These are phyloP conservation scores for Pogostemon cablin DNA, from an alignment of 257 asterid species.

Conservation along the genomic window DNA sequence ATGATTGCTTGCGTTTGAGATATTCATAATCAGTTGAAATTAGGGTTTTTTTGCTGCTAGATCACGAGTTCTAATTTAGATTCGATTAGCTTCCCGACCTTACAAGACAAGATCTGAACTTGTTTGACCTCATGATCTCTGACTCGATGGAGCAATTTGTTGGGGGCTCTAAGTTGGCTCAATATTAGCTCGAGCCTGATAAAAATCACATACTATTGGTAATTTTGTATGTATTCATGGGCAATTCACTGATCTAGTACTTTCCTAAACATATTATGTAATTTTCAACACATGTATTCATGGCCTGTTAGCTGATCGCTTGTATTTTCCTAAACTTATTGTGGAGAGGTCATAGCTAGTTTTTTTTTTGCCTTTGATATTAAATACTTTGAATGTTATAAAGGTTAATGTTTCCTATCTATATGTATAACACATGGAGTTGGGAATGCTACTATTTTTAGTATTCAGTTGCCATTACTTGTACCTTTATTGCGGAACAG, in stretches of 20 bases:
- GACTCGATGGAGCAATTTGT: not conserved
- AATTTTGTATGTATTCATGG: not conserved
- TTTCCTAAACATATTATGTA: not conserved
- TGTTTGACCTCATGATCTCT: not conserved
- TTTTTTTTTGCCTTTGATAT: not conserved
- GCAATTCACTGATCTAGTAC: not conserved
- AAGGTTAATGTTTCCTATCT: conserved; percentile 3
- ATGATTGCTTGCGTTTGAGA: conserved; percentile 3
- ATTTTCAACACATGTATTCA: not conserved
- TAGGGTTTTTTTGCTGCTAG: not conserved
- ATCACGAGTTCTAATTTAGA: not conserved
- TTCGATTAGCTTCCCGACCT: not conserved
- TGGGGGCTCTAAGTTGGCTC: not conserved
- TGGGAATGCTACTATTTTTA: not conserved
- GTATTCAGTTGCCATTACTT: not conserved
- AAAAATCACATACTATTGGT: not conserved
- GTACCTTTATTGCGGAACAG: not conserved
- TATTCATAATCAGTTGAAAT: conserved; percentile 5
- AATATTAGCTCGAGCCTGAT: not conserved
- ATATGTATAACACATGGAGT: not conserved
- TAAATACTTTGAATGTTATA: not conserved
- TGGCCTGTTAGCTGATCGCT: not conserved
- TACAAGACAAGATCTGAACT: not conserved
- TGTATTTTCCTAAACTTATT: not conserved
- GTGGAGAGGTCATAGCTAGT: not conserved